phyloP scores from a whole-genome alignment of 2,329 filamentous ascomycete genomes.

The Sclerotinia glacialis region DNA sequence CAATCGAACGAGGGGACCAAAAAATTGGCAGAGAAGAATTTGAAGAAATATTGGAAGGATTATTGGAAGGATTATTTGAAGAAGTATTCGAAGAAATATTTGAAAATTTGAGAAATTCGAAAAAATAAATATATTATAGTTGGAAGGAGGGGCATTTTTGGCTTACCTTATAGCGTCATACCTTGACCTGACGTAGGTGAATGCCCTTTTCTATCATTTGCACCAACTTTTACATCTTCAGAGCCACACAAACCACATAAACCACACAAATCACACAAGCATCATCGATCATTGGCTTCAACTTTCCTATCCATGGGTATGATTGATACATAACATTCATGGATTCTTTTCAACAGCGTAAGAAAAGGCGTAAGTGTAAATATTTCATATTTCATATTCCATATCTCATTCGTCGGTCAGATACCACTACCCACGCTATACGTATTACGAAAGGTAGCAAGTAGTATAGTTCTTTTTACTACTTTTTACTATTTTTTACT shows the following conservation, averaged over 20 bases:
- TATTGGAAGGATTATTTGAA: no score
- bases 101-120: no score
- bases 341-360: not conserved
- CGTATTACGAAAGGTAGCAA: not conserved
- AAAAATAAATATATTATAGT: no score
- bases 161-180: not conserved
- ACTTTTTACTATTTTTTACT: not conserved
- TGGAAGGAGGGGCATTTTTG: conserved; percentile 8
- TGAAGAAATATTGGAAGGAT: no score
- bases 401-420: no score
- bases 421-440: not conserved
- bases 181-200: not conserved
- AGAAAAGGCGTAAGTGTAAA: not conserved
- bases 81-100: no score
- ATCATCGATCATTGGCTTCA: not conserved
- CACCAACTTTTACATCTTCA: not conserved
- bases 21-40: no score
- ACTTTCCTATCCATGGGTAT: not conserved
- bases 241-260: conserved; percentile 4
- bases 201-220: not conserved
- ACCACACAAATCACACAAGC: no score
- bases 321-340: not conserved
- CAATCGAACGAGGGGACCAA: not conserved
- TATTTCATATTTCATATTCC: not conserved
- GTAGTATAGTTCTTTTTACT: not conserved